These are phyloP conservation scores for Emericellopsis atlantica DNA, from an alignment of 2,329 filamentous ascomycete genomes.

Conservation along the genomic window DNA sequence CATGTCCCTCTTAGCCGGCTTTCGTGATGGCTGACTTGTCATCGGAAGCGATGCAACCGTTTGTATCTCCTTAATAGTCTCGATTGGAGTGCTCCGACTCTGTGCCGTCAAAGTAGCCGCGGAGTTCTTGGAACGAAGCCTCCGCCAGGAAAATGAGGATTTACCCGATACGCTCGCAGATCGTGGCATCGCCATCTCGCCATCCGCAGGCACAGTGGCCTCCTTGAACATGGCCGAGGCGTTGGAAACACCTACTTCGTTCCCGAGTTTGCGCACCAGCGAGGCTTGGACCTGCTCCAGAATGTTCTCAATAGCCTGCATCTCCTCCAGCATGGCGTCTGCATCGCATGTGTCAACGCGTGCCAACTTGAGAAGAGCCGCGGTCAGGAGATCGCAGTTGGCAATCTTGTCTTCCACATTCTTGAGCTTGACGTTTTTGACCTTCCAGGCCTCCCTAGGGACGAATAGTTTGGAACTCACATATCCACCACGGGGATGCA, in stretches of 20 bases:
- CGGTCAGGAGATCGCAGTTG: slow-evolving; percentile 82
- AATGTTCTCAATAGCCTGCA: slow-evolving; percentile 77
- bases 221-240: slow-evolving; percentile 66
- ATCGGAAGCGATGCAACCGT: slow-evolving; percentile 66
- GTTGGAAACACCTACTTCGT: slow-evolving; percentile 76
- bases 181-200: slow-evolving; percentile 32
- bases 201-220: slow-evolving; percentile 36
- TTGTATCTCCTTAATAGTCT: slow-evolving; percentile 22
- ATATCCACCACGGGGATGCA: slow-evolving; percentile 84
- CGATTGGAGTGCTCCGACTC: slow-evolving; percentile 5
- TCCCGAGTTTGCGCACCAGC: slow-evolving; percentile 77
- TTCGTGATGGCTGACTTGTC: slow-evolving; percentile 51
- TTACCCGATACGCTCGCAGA: slow-evolving; percentile 58
- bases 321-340: slow-evolving; percentile 84
- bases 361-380: slow-evolving; percentile 71
- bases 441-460: slow-evolving; percentile 83
- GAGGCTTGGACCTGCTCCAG: slow-evolving; percentile 73
- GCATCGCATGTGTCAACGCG: slow-evolving; percentile 82
- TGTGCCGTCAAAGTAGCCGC: slow-evolving; percentile 40
- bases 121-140: slow-evolving; percentile 81
- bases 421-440: slow-evolving; percentile 87
- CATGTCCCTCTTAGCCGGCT: slow-evolving; percentile 61
- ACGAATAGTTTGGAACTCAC: slow-evolving; percentile 85
- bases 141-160: slow-evolving; percentile 71
- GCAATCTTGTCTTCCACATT: slow-evolving; percentile 86